Percentiles rank a stretch among this genome's conserved stretches.
Conservation (phyloP, 2,329 filamentous ascomycete species). For the Exophiala aquamarina region DNA sequence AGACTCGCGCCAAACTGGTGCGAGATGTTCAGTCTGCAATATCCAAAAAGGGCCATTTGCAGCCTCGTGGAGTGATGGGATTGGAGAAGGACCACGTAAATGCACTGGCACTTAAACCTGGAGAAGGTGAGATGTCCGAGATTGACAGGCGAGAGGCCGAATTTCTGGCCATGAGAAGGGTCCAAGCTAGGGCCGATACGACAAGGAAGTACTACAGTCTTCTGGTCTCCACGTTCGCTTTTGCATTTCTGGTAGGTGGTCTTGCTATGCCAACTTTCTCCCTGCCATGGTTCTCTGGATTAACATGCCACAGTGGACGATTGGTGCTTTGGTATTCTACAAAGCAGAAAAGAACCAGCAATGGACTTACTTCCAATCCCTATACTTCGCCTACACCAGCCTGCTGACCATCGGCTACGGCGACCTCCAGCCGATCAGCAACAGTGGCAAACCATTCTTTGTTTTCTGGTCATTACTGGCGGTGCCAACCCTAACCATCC, state of each 20-base stretch:
- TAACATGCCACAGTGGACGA: constrained; percentile 41
- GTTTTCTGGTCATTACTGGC: constrained; percentile 58
- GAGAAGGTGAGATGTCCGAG: constrained; percentile 18
- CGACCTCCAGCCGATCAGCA: constrained; percentile 47
- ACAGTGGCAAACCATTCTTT: constrained; percentile 56
- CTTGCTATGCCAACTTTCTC: background rate
- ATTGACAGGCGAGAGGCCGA: constrained; percentile 33
- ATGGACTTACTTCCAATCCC: constrained; percentile 53
- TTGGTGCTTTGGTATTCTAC: constrained; percentile 53
- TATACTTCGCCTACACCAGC: constrained; percentile 56
- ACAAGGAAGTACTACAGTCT: constrained; percentile 47
- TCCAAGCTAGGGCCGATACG: constrained; percentile 41
- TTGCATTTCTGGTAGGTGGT: constrained; percentile 32
- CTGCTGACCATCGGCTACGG: constrained; percentile 59
- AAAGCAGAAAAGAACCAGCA: constrained; percentile 45
- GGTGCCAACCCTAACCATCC: constrained; percentile 54
- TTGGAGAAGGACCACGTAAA: constrained; percentile 12
- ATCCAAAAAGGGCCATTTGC: constrained; percentile 3
- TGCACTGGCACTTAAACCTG: constrained; percentile 17
- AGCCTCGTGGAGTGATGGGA: constrained; percentile 11
- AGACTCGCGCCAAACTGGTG: constrained; percentile 33
- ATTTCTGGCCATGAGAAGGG: constrained; percentile 48
- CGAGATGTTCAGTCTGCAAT: constrained; percentile 22
- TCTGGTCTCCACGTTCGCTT: constrained; percentile 35
- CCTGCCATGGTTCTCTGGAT: background rate